These are phyloP conservation scores for Filosporella fistucella DNA, from an alignment of 495 filamentous ascomycete genomes.

Conservation along the genomic window DNA sequence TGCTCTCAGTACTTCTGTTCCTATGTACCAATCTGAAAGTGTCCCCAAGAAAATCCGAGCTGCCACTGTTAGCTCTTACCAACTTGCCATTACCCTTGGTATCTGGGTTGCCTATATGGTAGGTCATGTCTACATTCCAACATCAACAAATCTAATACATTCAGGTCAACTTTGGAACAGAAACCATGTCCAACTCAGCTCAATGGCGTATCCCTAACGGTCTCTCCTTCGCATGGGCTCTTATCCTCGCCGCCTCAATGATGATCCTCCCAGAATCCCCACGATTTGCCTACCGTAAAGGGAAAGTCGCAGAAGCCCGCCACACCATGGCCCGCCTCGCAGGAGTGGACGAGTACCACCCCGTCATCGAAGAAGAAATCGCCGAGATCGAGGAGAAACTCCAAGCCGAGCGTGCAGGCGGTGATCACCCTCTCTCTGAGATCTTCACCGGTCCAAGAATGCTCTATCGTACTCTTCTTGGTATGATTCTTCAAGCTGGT, in stretches of 20 bases:
- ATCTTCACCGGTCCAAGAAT: conserved; percentile 45
- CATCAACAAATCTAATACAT: conserved; percentile 27
- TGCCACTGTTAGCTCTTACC: conserved; percentile 75
- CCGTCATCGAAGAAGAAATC: conserved; percentile 64
- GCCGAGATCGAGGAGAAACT: conserved; percentile 68
- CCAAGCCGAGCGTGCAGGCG: conserved; percentile 11
- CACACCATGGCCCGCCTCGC: conserved; percentile 66
- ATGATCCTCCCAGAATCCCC: conserved; percentile 71
- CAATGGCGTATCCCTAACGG: conserved; percentile 78
- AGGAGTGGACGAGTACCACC: conserved; percentile 60
- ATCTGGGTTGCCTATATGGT: conserved; percentile 43
- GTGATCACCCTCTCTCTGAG: conserved; percentile 31
- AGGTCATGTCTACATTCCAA: neutral
- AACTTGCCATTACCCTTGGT: conserved; percentile 80
- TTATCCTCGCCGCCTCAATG: conserved; percentile 66
- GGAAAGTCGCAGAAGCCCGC: conserved; percentile 61
- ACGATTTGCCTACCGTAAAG: conserved; percentile 61
- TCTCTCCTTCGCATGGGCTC: conserved; percentile 70
- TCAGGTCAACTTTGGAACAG: conserved; percentile 73
- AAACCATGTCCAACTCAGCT: conserved; percentile 36
- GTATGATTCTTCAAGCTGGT: conserved; percentile 59
- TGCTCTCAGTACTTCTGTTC: conserved; percentile 54
- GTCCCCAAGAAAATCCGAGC: conserved; percentile 80
- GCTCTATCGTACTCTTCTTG: conserved; percentile 63
- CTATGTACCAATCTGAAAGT: conserved; percentile 79